Evolutionary conservation across 176 grass and related monocot genomes (phyloP), one percentile per base, ranked within the genome.

Genomic region (Bolboschoenus planiculmis): DNA sequence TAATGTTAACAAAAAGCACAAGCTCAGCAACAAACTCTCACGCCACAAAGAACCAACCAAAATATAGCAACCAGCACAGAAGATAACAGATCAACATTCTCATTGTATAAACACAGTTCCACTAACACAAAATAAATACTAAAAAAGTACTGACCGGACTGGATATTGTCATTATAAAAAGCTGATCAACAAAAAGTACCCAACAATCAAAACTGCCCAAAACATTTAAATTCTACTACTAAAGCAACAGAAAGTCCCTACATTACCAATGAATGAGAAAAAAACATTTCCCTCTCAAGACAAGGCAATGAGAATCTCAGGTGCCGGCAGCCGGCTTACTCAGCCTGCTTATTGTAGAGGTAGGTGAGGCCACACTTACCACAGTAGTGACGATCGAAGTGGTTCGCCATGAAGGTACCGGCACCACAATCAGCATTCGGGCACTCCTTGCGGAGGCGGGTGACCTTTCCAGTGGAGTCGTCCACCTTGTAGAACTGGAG

Each of bases 321-420:
- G 63, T 61, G 58, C 3, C 29, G 33, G 16, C 50, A 53, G n/a
- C n/a, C 39, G 23, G 18, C 7, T 81, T 35, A 81, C 1, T 9
- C 36, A 16, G 24, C 56, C 78, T 81, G 78, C 84, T 86, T 86
- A 39, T 86, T 72, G 78, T 87, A 87, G 53, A 87, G 76, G 54
- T 82, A 86, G 53, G 85, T 87, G 3, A 87, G 51, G 23, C 85
- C 78, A 10, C 85, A 87, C 78, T 87, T 87, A 43, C 85, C 79
- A 0, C 85, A 87, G 51, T 87, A 87, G 50, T 87, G 85, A 6
- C 85, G 79, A 10, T 87, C 85, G 26, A 87, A 87, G 78, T 87
- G 79, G 64, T 82, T 87, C 23, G 79, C 85, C 85, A 87, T 87
- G 65, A 87, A 87, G 53, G 85, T 87, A 2, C 85, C 79, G 1